Evolutionary conservation across 768 basidiomycete species (phyloP).

Genomic region (Suillus paluster): DNA sequence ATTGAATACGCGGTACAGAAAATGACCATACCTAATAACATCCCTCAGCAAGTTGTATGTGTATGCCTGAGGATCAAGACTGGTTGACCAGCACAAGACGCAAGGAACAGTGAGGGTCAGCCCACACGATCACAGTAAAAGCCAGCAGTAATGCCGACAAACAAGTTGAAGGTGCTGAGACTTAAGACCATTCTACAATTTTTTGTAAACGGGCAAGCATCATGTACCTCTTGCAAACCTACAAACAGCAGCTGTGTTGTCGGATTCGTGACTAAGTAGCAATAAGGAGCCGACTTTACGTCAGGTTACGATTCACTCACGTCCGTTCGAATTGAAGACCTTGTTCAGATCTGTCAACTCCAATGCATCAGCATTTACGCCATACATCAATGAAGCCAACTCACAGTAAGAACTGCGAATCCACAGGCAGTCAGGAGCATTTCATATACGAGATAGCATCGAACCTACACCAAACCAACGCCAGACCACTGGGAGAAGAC

Average conservation of each 20-base stretch:
- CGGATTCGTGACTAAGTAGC: slow-evolving; percentile 43
- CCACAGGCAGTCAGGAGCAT: background rate
- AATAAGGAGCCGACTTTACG: background rate
- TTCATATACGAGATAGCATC: background rate
- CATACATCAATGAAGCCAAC: slow-evolving; percentile 6
- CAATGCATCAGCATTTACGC: background rate
- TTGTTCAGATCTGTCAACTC: slow-evolving; percentile 48
- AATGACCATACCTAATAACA: slow-evolving; percentile 44
- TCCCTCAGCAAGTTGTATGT: slow-evolving; percentile 35
- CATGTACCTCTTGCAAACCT: slow-evolving; percentile 13
- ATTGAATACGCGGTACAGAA: slow-evolving; percentile 45
- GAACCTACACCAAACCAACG: slow-evolving; percentile 48
- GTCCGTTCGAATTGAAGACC: slow-evolving; percentile 56
- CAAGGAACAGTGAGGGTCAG: slow-evolving; percentile 54
- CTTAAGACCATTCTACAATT: slow-evolving; percentile 52
- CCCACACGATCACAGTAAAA: slow-evolving; percentile 54
- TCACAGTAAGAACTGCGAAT: slow-evolving; percentile 31
- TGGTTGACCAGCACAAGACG: slow-evolving; percentile 45
- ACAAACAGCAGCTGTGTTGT: slow-evolving; percentile 48
- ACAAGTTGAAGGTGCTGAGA: slow-evolving; percentile 59
- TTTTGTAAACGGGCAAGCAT: background rate
- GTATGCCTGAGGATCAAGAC: slow-evolving; percentile 19
- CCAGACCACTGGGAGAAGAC: slow-evolving; percentile 67
- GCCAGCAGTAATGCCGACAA: slow-evolving; percentile 53
- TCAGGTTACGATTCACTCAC: slow-evolving; percentile 23